Conservation (phyloP, 2,329 filamentous ascomycete genomes). For the Ceratocystis cacaofunesta region DNA sequence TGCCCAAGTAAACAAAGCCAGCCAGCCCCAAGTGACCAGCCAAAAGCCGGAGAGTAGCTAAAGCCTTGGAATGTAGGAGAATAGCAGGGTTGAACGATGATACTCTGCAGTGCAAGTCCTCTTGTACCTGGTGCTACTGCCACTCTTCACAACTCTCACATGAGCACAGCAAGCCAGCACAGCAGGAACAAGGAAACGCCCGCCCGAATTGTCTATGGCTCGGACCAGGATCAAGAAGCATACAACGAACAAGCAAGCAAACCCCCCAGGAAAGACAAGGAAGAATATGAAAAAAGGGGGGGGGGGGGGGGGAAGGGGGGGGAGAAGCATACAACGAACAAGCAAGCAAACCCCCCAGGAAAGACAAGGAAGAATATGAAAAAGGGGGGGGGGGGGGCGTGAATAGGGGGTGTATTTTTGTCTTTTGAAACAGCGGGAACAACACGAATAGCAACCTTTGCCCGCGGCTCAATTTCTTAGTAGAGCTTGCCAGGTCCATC, state of each 20-base stretch:
- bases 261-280: not conserved
- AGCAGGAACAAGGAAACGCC: not conserved
- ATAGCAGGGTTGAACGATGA: not conserved
- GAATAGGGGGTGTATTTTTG: not conserved
- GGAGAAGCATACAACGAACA: slow-evolving; percentile 1
- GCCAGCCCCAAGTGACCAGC: not conserved
- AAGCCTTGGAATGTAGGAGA: not conserved
- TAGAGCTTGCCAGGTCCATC: not conserved
- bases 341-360: not conserved
- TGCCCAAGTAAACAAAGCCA: not conserved
- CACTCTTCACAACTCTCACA: not conserved
- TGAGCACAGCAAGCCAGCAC: not conserved
- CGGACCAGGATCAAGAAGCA: slow-evolving; percentile 2
- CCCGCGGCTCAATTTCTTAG: not conserved
- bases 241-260: not conserved
- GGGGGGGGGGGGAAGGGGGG: not conserved
- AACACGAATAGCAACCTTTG: slow-evolving; percentile 1
- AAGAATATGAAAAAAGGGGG: no score
- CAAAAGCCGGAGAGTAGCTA: not conserved
- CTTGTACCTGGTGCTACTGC: not conserved
- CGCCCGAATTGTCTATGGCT: not conserved
- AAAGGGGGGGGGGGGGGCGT: not conserved
- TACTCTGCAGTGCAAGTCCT: not conserved
- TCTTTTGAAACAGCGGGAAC: not conserved
- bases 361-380: not conserved